Evolutionary conservation across 306 rosid species (phyloP), one percentile per base, ranked within the genome.

Genomic region (Fragaria vesca): DNA sequence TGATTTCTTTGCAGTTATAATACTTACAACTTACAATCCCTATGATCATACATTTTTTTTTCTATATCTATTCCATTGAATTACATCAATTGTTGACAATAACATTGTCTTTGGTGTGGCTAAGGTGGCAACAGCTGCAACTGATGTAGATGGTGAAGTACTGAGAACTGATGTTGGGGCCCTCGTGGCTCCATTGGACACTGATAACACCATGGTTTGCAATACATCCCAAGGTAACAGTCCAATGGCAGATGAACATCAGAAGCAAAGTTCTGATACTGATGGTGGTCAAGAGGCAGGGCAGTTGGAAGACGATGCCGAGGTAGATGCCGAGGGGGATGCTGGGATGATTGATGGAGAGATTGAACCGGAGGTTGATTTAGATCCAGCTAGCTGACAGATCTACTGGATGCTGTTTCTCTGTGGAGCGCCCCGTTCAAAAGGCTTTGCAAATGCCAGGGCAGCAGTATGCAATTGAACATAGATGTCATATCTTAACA

Each of bases 341-440:
- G 81, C 92, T 0, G 98, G 91, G 61, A 89, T 90, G 77, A 91
- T 92, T 46, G 98, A 95, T 26, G 98, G 93, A 67, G 96, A 89
- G 84, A 89, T 84, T 2, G 97, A 94, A 50, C 86, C 88, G 17
- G 96, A 94, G 79, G 91, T 75, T 83, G 96, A 92, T 84, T 86
- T 87, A 82, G 93, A 92, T 62, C 74, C 90, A 42, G 88, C 76
- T 76, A 85, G 87, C 78, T 94, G 78, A 90, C 50, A 82, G 51
- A 69, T 73, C 62, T 10, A 34, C n/a, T 26, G 26, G 69, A n/a
- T 67, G 63, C 3, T 3, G 11, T 34, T 26, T 65, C 15, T 78
- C 16, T 11, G 43, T 16, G 42, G 42, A 6, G 13, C 20, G 13
- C 20, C 32, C 17, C 4, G 12, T 66, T 9, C 15, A 42, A 38